phyloP scores from a whole-genome alignment of 2,329 filamentous ascomycete genomes.

The Aspergillus brasiliensis region DNA sequence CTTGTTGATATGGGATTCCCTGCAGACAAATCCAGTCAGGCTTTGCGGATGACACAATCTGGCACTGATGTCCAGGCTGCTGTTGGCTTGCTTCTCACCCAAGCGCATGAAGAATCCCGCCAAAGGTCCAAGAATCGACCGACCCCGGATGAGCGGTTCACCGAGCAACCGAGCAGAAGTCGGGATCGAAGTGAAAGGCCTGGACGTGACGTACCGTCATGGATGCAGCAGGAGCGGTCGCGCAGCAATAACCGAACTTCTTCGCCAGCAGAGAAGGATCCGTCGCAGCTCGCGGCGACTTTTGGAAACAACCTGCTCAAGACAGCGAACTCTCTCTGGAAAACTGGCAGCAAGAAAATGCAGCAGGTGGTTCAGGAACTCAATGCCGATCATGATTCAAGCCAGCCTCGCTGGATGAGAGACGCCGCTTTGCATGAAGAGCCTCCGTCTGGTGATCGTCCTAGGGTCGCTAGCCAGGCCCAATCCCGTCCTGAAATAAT shows the following conservation, averaged over 20 bases:
- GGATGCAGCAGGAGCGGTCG: constrained; percentile 60
- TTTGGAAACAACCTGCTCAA: constrained; percentile 85
- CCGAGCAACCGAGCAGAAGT: constrained; percentile 26
- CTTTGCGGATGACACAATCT: constrained; percentile 76
- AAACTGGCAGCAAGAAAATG: constrained; percentile 87
- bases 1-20: constrained; percentile 95
- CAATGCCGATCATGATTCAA: constrained; percentile 69
- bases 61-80: constrained; percentile 82
- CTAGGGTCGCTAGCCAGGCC: constrained; percentile 23
- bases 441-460: constrained; percentile 18
- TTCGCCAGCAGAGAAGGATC: constrained; percentile 66
- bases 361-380: constrained; percentile 92
- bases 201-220: constrained; percentile 53
- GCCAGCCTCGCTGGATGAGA: constrained; percentile 94
- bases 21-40: constrained; percentile 76
- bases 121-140: constrained; percentile 59
- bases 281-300: constrained; percentile 78
- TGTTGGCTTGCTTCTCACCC: constrained; percentile 85
- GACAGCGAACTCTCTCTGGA: constrained; percentile 93
- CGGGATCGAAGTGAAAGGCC: constrained; percentile 28
- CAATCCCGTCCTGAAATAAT: constrained; percentile 31
- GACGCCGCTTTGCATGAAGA: constrained; percentile 54
- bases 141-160: constrained; percentile 21
- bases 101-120: constrained; percentile 82
- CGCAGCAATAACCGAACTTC: constrained; percentile 35